Base-by-base conservation (phyloP, 1,139 yeast genomes). In the Magnusiomyces fungicola region DNA sequence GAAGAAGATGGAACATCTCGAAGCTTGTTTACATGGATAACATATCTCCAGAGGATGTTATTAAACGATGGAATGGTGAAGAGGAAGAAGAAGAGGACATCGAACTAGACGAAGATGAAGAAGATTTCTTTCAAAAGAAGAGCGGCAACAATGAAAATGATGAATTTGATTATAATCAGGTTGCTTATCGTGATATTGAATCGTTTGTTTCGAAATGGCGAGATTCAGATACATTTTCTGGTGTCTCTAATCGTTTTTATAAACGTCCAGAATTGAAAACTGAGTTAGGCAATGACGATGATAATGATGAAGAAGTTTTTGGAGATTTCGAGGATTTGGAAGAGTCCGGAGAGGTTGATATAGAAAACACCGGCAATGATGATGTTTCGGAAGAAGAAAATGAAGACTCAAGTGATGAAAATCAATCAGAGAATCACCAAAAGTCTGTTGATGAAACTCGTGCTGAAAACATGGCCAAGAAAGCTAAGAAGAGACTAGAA, bases 271-370 rank as follows among this genome's bases (percentile, higher is more conserved):
- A 47, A 22, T 71, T 61, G 29, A n/a, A n/a, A n/a, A 71, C 63
- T 7, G 72, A 62, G 5, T 70, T 68, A 16, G 72, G 61, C 1
- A 72, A 61, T 3, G 68, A 58, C 9, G 72, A 61, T 18, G 74
- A 61, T 1, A 73, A 62, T 2, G 75, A 67, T 14, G 78, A 76
- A 45, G 87, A 80, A 55, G 66, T 77, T 0, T 81, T 76, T 59
- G 95, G 92, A 46, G 95, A 85, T 59, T 85, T 83, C 61, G 95
- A 86, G 65, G 94, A 83, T 64, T 70, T 83, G 47, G 94, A 84
- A 64, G 77, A 65, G n/a, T 72, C 64, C 1, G 71, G 62, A 9
- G 64, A 58, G 18, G 43, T 41, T 27, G 52, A 46, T 7, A 47
- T 45, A 1, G 50, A 43, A n/a, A 53, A 47, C 24, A 21, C 12